Base-by-base conservation (phyloP, 2,329 filamentous ascomycete genomes). In the Aspergillus caelatus region DNA sequence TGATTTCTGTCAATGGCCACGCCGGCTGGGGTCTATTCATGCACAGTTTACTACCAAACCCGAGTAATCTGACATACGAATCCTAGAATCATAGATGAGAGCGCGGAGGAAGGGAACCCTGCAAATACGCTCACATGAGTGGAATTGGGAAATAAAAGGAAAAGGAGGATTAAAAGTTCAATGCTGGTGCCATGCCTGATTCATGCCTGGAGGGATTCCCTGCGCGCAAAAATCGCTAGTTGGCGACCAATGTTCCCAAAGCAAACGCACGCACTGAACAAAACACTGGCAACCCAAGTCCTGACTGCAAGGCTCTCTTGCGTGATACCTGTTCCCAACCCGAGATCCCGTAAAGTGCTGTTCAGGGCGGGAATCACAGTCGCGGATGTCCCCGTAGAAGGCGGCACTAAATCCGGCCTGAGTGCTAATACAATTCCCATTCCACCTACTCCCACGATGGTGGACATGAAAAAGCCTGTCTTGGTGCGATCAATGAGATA, bases 191-290 rank as follows among this genome's bases (percentile, higher is more conserved):
- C 48, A n/a, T 32, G 28, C 10, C 9, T 45, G 14, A 43, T 57
- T 59, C 54, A 72, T 34, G 67, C 55, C 58, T 72, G 71, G 41
- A 70, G 43, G 28, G 62, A 62, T 58, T 72, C 63, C 63, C 63
- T 71, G 61, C 60, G 45, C 19, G 65, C 70, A 58, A 73, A 84
- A 67, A 87, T 79, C n/a, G 89, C 89, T 67, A 98, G 79, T 65
- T 92, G 85, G 66, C 95, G 85, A 14, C 95, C 95, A 73, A 99
- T 93, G 74, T 97, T 98, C 12, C 95, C 95, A 82, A 99, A 97
- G 79, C 94, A 97, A 11, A 98, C 88, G 70, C 92, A 93, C 73
- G 92, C 96, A 79, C 95, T 97, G 76, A 97, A 99, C 57, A 99
- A 80, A 30, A 98, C 93, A 73, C 93, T 97, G 28, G 94, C 84